Base-by-base conservation (phyloP, 2,329 filamentous ascomycete species). In the Microdochium bolleyi region DNA sequence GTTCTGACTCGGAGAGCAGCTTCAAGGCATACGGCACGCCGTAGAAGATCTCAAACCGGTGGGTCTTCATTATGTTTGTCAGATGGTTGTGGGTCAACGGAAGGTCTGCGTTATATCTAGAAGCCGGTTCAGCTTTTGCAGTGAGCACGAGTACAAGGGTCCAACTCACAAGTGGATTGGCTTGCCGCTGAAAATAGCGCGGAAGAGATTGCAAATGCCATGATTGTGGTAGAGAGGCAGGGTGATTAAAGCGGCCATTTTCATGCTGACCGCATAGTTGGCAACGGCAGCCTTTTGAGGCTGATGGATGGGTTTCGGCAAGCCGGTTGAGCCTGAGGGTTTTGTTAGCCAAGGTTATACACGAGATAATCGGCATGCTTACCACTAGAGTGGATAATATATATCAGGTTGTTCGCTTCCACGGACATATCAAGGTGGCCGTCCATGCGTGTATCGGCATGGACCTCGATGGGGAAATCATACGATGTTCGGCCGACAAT, bases 21-120 rank as follows among this genome's bases (percentile, higher is more conserved):
- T 87, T 86, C 19, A 88, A 63, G 0, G 80, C 77, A 57, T 86
- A 87, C 0, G 84, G 84, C 0, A 87, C 84, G 2, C 73, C 76
- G 53, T 84, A 77, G 30, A 87, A 76, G 21, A 79, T 75, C 51
- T 85, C 73, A 1, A 78, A 72, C 19, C 72, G 56, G 53, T 73
- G 62, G 8, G 62, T 62, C 8, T 64, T 57, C 58, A 82, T 70
- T 11, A 73, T 73, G 4, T 66, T 61, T 1, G 78, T 63, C 1
- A 83, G 64, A 16, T 73, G 69, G n/a, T 70, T 66, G 2, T 67
- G 68, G 0, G 82, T 82, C 3, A 85, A 63, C 0, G 83, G 82
- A 2, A 84, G 60, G 1, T 69, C 68, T 2, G 78, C 74, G 55
- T 79, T 84, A 61, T 77, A 80, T 46, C 34, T 38, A 14, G 16